Base-by-base conservation (phyloP, 768 basidiomycete species). In the Stropharia rugosoannulata region DNA sequence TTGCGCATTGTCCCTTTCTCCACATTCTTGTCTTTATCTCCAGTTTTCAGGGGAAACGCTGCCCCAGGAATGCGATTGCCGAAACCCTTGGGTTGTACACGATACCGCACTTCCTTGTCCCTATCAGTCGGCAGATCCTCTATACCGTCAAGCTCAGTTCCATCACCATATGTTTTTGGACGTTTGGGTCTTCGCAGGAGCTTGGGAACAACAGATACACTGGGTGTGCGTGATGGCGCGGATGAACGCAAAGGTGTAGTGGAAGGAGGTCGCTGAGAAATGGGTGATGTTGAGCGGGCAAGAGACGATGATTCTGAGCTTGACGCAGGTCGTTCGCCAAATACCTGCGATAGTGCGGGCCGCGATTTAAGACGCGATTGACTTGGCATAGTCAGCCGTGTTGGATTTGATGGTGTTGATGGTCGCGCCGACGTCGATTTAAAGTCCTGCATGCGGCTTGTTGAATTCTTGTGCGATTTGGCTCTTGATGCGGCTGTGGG, bases 101-200 rank as follows among this genome's bases (percentile, higher is more conserved):
- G 84, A 67, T 80, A 94, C 40, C 76, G 81, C 50, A 82, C 80
- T 70, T 93, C 90, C 64, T 89, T 87, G 48, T 94, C 92, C 45
- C 90, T 79, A 65, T 95, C 89, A 9, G 92, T 90, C 6, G 86
- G 86, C 40, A 96, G 80, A 68, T 97, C 95, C 25, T 95, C 95
- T 55, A 97, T 81, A 3, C 70, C 84, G 64, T 97, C 95, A 50
- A 97, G 74, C 68, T 96, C 95, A 9, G 92, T 94, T 12, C 95
- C 95, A 64, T 93, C 90, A 5, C 91, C 91, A 64, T 87, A 94
- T 12, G 82, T 82, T 50, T 84, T 78, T 58, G 80, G 80, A 38
- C 90, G 87, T 71, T 93, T 94, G 11, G 91, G 91, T 61, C 85
- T 78, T 51, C 86, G 83, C 22, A 94, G 73, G 11, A 92, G 70